A percentile compares a stretch with the other conserved stretches of the same genome.
Evolutionary conservation across 2,329 filamentous ascomycete genomes (phyloP).

Genomic region (Phoma herbarum): DNA sequence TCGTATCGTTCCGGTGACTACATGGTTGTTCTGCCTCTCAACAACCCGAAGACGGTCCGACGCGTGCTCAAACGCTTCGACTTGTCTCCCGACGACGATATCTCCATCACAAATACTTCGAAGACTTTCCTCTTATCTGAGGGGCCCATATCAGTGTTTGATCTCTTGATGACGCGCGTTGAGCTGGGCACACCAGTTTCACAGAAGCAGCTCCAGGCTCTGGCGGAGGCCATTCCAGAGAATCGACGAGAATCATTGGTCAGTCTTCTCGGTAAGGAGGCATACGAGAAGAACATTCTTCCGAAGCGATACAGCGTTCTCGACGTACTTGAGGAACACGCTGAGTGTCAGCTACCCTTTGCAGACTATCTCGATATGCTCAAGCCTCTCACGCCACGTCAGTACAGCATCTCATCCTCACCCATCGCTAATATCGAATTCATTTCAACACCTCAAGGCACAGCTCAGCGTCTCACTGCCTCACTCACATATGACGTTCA

Average conservation of each 20-base stretch:
- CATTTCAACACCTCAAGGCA: slow-evolving; percentile 33
- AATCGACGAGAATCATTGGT: not conserved
- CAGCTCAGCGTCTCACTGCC: not conserved
- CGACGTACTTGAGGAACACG: not conserved
- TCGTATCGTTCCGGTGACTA: slow-evolving; percentile 77
- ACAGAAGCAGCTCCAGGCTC: not conserved
- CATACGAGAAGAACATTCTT: not conserved
- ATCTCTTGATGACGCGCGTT: not conserved
- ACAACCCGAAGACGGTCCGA: slow-evolving; percentile 50
- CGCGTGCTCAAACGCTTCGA: slow-evolving; percentile 30
- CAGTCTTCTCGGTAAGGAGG: not conserved
- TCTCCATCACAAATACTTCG: not conserved
- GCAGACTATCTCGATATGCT: not conserved
- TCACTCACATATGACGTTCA: slow-evolving; percentile 73
- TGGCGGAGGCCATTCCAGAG: not conserved
- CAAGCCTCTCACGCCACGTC: not conserved
- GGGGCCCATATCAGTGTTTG: not conserved
- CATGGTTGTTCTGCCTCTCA: slow-evolving; percentile 74
- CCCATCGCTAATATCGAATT: slow-evolving; percentile 60
- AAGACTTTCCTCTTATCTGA: not conserved
- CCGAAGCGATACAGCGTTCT: not conserved
- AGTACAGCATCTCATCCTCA: slow-evolving; percentile 64
- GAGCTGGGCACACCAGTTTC: not conserved
- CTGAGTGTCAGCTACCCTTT: not conserved
- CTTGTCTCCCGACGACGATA: slow-evolving; percentile 19